A percentile compares a stretch with the other conserved stretches of the same genome.
These are phyloP conservation scores for Blastobotrys peoriensis DNA, from an alignment of 805 yeast species.

Conservation along the genomic window DNA sequence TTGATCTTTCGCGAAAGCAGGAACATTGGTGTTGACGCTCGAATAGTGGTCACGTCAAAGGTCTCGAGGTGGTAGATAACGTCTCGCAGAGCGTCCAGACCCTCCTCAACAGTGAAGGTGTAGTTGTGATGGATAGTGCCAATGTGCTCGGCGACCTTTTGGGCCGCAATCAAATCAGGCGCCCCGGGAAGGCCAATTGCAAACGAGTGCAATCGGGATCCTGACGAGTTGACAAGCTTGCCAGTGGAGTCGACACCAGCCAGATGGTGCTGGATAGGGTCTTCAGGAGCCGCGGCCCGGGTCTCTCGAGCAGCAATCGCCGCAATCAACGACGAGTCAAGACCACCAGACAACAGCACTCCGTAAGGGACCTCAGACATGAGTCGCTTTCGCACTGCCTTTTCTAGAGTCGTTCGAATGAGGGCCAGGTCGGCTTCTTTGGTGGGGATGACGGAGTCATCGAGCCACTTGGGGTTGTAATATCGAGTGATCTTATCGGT, in stretches of 20 bases:
- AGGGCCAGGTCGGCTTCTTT: conserved; percentile 64
- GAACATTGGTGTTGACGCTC: conserved; percentile 99
- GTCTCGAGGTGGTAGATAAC: conserved; percentile 96
- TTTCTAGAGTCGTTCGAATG: conserved; percentile 77
- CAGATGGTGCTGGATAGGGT: conserved; percentile 56
- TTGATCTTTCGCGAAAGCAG: conserved; percentile 91
- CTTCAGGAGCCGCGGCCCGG: conserved; percentile 63
- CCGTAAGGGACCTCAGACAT: conserved; percentile 99
- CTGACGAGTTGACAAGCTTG: conserved; percentile 56
- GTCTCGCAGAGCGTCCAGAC: conserved; percentile 90
- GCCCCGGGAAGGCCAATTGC: conserved; percentile 98
- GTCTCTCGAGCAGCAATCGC: conserved; percentile 97
- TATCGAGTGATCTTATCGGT: conserved; percentile 84
- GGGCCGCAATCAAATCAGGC: conserved; percentile 95
- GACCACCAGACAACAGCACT: conserved; percentile 93
- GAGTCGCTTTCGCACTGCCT: conserved; percentile 96
- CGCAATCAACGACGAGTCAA: conserved; percentile 94
- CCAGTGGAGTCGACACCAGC: conserved; percentile 93
- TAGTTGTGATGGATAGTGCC: conserved; percentile 98
- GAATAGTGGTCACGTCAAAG: conserved; percentile 95
- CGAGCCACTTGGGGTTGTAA: conserved; percentile 94
- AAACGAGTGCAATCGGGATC: conserved; percentile 81
- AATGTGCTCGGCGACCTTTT: conserved; percentile 91
- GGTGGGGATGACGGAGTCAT: conserved; percentile 66
- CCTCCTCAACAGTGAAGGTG: conserved; percentile 94